A percentile compares a stretch with the other conserved stretches of the same genome.
phyloP scores from a whole-genome alignment of 139 green algal species.

The Micractinium sp. region DNA sequence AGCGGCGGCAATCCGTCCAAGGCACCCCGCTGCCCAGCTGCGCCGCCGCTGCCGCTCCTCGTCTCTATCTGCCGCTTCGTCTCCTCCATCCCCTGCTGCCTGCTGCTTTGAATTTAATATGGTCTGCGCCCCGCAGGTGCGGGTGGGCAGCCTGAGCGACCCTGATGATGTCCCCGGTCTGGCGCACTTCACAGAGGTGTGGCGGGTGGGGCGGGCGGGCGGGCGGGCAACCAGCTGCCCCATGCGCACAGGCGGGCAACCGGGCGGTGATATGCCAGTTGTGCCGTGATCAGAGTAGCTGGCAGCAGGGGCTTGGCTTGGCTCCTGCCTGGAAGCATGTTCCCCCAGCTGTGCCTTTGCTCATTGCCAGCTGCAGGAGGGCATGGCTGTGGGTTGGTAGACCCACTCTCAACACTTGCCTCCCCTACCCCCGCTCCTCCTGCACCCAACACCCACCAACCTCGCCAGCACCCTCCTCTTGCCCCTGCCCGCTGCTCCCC shows the following conservation, averaged over 20 bases:
- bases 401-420: not conserved
- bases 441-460: not conserved
- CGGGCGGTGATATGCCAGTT: too few species aligned
- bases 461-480: too few species aligned
- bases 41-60: not conserved
- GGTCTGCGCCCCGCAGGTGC: conserved; percentile 59
- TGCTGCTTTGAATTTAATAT: not conserved
- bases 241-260: too few species aligned
- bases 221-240: too few species aligned
- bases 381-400: too few species aligned
- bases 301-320: too few species aligned
- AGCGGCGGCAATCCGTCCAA: not conserved
- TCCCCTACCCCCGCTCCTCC: not conserved
- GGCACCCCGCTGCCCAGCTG: not conserved
- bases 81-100: not conserved
- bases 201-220: too few species aligned
- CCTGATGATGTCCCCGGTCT: conserved; percentile 60
- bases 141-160: conserved; percentile 80
- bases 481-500: too few species aligned
- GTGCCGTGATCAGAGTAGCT: too few species aligned
- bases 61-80: not conserved
- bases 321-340: too few species aligned
- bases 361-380: too few species aligned
- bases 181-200: not conserved
- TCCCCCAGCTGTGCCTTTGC: too few species aligned